phyloP scores from a whole-genome alignment of 208 protist genomes.

The Acanthamoeba triangularis region DNA sequence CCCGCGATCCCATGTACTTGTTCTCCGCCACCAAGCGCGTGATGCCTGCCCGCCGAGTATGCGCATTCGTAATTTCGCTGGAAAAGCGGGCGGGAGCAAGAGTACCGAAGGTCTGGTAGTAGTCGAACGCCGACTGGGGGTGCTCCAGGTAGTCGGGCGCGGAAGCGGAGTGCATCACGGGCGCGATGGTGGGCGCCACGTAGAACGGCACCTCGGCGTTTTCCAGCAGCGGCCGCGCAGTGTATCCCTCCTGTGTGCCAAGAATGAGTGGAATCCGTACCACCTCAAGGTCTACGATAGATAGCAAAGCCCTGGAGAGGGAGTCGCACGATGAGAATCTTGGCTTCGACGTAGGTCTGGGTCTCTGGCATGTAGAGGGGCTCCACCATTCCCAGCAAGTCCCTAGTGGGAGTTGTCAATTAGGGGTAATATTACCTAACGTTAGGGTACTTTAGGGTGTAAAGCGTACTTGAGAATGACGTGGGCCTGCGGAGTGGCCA shows the following conservation, averaged over 20 bases:
- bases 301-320: background rate
- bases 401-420: background rate
- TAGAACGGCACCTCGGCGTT: slow-evolving; percentile 6
- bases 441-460: no score
- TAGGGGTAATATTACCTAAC: no score
- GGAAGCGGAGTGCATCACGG: background rate
- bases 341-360: slow-evolving; percentile 3
- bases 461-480: background rate
- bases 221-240: background rate
- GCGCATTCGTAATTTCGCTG: background rate
- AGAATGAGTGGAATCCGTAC: background rate
- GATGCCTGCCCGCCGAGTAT: background rate
- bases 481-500: background rate
- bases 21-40: background rate
- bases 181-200: slow-evolving; percentile 23
- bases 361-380: slow-evolving; percentile 25
- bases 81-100: background rate
- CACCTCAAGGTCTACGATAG: no score
- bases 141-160: slow-evolving; percentile 15
- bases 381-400: slow-evolving; percentile 26
- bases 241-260: background rate
- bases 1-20: slow-evolving; percentile 53
- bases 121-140: background rate
- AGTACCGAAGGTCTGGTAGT: background rate
- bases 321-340: background rate